phyloP scores from a whole-genome alignment of 164 flowering plant genomes.

The Sextonia rubra region DNA sequence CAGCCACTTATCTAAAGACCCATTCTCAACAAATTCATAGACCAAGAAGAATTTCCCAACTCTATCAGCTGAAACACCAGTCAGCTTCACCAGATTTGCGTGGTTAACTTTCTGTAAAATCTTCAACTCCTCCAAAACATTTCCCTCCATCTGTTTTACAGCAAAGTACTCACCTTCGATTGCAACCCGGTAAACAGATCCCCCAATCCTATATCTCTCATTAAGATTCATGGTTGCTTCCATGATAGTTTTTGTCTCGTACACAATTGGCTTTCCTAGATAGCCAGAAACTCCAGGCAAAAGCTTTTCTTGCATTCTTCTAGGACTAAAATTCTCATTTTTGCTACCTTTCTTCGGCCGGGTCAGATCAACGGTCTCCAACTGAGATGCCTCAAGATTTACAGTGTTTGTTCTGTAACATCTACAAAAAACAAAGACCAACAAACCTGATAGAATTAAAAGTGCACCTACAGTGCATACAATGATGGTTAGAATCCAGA shows the following conservation, averaged over 20 bases:
- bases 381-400: constrained; percentile 23
- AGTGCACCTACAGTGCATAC: constrained; percentile 9
- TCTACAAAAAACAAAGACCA: constrained; percentile 9
- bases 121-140: constrained; percentile 49
- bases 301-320: constrained; percentile 40
- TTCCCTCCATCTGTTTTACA: constrained; percentile 42
- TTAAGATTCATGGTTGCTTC: constrained; percentile 55
- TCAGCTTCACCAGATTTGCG: constrained; percentile 52
- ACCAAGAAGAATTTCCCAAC: constrained; percentile 46
- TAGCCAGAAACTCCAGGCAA: constrained; percentile 56
- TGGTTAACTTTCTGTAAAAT: constrained; percentile 66
- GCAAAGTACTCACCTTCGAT: constrained; percentile 45
- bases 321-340: constrained; percentile 20
- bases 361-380: constrained; percentile 29
- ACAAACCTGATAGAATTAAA: not conserved
- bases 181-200: constrained; percentile 48
- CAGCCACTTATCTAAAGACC: constrained; percentile 58
- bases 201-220: constrained; percentile 41
- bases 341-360: constrained; percentile 17
- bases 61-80: constrained; percentile 40
- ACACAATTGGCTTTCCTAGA: constrained; percentile 46
- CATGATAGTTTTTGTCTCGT: constrained; percentile 38
- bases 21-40: constrained; percentile 63
- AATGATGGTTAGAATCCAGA: constrained; percentile 1
- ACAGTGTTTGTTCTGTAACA: constrained; percentile 20